phyloP scores from a whole-genome alignment of 352 stramenopile genomes.

The Phytopythium montanum region DNA sequence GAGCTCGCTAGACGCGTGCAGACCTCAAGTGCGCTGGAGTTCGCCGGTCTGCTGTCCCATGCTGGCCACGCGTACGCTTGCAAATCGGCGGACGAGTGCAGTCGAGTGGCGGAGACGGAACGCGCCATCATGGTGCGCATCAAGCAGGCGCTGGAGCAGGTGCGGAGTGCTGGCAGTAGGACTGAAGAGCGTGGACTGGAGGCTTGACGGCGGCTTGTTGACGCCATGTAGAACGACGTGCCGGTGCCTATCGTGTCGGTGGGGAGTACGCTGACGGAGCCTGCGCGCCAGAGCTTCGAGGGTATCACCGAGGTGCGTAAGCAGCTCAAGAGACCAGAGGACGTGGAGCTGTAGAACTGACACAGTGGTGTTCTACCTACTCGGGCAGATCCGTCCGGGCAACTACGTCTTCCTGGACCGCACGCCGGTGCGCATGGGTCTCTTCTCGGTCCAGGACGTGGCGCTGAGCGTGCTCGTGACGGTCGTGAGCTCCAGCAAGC shows the following conservation, averaged over 20 bases:
- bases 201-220: neutral
- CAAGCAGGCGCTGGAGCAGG: constrained; percentile 43
- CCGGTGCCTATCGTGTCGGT: constrained; percentile 57
- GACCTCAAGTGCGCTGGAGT: constrained; percentile 42
- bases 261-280: constrained; percentile 64
- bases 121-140: constrained; percentile 64
- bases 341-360: neutral
- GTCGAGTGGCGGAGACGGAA: constrained; percentile 50
- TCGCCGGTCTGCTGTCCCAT: constrained; percentile 60
- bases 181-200: too few relatives aligned
- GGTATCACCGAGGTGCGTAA: constrained; percentile 59
- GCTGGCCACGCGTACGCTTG: constrained; percentile 58
- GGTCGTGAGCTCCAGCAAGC: constrained; percentile 67
- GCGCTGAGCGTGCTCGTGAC: constrained; percentile 53
- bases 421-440: constrained; percentile 61
- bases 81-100: constrained; percentile 44
- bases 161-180: constrained; percentile 1
- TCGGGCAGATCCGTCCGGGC: constrained; percentile 65
- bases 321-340: too few relatives aligned
- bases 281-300: constrained; percentile 48
- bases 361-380: neutral
- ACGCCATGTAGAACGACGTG: constrained; percentile 29
- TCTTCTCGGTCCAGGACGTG: constrained; percentile 58
- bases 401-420: constrained; percentile 80
- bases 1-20: constrained; percentile 50